Evolutionary conservation across 768 basidiomycete genomes (phyloP), one percentile per base, ranked within the genome.

Genomic region (Naematelia encephala): DNA sequence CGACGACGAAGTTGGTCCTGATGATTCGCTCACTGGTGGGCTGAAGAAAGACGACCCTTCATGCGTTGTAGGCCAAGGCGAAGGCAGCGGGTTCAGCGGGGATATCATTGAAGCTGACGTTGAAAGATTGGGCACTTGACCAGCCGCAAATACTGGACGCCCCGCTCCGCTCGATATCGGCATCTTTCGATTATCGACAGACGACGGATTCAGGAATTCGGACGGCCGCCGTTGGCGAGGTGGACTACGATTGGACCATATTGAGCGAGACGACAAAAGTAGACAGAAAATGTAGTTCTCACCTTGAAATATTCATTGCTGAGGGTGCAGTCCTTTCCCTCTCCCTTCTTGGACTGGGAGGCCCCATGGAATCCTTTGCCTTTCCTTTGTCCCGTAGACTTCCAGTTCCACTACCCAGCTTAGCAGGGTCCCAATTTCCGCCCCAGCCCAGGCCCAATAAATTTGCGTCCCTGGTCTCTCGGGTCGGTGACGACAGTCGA

Each of bases 41-140:
- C 66, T 63, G 48, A 65, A 65, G 2, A 58, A 57, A 13, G 39
- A 43, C 1, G 59, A 61, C 13, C 44, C 43, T 5, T 68, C 66
- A 13, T 60, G 51, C 2, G 63, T 53, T 3, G 65, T 48, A 3
- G 53, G 56, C 74, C 74, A 76, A 5, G 74, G 74, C 14, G 74
- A 76, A 2, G 74, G 74, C 16, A 76, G 58, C 10, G 74, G 74
- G 46, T 76, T 74, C 25, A 76, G 61, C 4, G 74, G 74, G 3
- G 74, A 76, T 4, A 76, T 71, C 60, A 72, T 72, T 5, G 74
- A 76, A 4, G 72, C 72, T 1, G 70, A 72, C 8, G 68, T 67
- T 3, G 70, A 72, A n/a, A 72, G 57, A 21, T 54, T 60, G 1
- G 74, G 54, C 4, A 68, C 60, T n/a, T 55, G 47, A 26, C 34